These are phyloP conservation scores for Phialophora chinensis DNA, from an alignment of 2,329 filamentous ascomycete genomes.

Conservation along the genomic window DNA sequence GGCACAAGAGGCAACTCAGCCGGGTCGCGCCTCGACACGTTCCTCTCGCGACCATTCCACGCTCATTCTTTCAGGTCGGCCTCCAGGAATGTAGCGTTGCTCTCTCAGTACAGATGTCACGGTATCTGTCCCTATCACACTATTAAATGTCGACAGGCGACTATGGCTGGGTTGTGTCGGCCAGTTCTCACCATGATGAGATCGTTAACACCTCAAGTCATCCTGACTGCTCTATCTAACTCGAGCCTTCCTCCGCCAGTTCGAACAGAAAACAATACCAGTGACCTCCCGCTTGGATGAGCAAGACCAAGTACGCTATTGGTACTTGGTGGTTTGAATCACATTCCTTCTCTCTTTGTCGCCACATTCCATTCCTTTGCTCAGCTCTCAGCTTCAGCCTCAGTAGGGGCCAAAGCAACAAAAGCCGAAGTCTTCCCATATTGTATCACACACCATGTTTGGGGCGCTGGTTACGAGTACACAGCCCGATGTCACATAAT, in stretches of 20 bases:
- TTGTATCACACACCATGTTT: not conserved
- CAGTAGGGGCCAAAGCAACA: conserved; percentile 15
- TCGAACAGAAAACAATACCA: not conserved
- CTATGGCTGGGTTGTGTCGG: not conserved
- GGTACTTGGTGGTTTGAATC: not conserved
- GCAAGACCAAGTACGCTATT: not conserved
- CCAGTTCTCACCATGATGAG: not conserved
- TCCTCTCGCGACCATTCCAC: not conserved
- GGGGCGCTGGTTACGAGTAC: not conserved
- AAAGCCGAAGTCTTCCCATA: too few species aligned
- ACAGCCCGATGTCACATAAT: not conserved
- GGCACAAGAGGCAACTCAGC: not conserved
- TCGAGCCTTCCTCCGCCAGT: not conserved
- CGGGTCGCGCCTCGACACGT: not conserved
- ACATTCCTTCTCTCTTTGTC: not conserved
- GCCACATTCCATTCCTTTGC: conserved; percentile 9
- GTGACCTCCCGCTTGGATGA: not conserved
- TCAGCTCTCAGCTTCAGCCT: conserved; percentile 14
- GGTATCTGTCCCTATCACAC: not conserved
- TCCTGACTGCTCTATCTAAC: not conserved
- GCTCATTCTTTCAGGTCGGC: not conserved
- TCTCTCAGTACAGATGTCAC: not conserved
- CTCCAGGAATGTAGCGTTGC: not conserved
- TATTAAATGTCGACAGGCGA: not conserved
- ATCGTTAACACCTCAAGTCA: not conserved